A percentile compares a stretch with the other conserved stretches of the same genome.
These are phyloP conservation scores for Wilhelminamyces savonicus DNA, from an alignment of 805 yeast genomes.

Conservation along the genomic window DNA sequence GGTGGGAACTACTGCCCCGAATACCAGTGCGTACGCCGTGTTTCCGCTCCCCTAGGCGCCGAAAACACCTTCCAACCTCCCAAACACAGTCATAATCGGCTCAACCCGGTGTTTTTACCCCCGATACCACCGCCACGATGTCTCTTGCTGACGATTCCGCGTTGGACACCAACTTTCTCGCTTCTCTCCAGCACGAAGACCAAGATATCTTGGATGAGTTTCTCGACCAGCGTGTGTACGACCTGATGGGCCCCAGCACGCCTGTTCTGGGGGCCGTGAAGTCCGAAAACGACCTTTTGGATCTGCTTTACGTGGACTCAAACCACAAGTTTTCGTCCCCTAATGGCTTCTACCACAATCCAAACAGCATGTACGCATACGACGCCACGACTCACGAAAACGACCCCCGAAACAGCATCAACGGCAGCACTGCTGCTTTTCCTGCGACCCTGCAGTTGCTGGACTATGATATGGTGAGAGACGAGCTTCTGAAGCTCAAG, in stretches of 20 bases:
- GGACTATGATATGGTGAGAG: slow-evolving; percentile 40
- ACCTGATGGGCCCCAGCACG: slow-evolving; percentile 17
- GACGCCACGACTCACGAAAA: slow-evolving; percentile 4
- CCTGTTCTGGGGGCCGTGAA: slow-evolving; percentile 6
- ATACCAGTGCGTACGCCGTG: background rate
- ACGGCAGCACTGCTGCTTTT: slow-evolving; percentile 11
- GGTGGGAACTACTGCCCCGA: too few relatives aligned
- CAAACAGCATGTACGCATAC: too few relatives aligned
- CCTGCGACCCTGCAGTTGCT: slow-evolving; percentile 5
- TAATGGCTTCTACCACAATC: too few relatives aligned
- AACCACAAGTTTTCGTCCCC: background rate
- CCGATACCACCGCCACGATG: slow-evolving; percentile 7
- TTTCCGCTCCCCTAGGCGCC: background rate
- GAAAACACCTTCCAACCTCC: background rate
- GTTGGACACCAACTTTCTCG: slow-evolving; percentile 16
- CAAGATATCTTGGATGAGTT: slow-evolving; percentile 54
- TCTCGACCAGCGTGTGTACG: slow-evolving; percentile 47
- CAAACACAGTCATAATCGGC: background rate
- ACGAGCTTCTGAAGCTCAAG: slow-evolving; percentile 44
- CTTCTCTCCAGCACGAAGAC: slow-evolving; percentile 19
- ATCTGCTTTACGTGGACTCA: slow-evolving; percentile 1
- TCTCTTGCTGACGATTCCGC: slow-evolving; percentile 16
- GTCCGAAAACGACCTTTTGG: background rate
- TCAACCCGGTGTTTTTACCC: background rate
- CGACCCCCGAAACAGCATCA: slow-evolving; percentile 5